Evolutionary conservation across 169 alveolate species (phyloP).

Genomic region (Pseudocohnilembus persalinus): DNA sequence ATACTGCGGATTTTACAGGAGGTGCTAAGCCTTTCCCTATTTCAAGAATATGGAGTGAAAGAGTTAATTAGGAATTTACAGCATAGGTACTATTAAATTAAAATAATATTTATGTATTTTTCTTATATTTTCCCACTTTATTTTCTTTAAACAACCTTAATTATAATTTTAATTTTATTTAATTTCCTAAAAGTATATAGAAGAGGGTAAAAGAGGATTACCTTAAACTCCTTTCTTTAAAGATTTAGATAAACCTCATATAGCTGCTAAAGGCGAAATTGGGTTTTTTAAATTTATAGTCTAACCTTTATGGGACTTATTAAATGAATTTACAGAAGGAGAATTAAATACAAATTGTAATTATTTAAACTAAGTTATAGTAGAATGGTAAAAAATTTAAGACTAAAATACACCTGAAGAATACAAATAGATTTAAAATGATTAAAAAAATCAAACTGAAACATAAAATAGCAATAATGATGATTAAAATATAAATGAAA

Average conservation of each 20-base stretch:
- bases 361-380: neutral
- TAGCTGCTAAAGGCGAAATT: constrained; percentile 44
- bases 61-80: constrained; percentile 31
- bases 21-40: constrained; percentile 39
- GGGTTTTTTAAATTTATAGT: constrained; percentile 43
- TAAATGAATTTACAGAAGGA: constrained; percentile 15
- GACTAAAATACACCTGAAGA: neutral
- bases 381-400: constrained; percentile 10
- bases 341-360: neutral
- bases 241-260: constrained; percentile 35
- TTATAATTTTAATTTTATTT: neutral
- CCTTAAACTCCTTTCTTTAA: constrained; percentile 40
- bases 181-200: constrained; percentile 25
- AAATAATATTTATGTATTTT: neutral
- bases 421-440: neutral
- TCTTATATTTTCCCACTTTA: too few species aligned
- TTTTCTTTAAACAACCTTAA: too few species aligned
- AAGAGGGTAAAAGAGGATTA: constrained; percentile 41
- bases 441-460: neutral
- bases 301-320: constrained; percentile 19
- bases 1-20: constrained; percentile 51
- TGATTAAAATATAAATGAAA: too few species aligned
- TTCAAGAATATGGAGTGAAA: constrained; percentile 44
- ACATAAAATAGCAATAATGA: too few species aligned
- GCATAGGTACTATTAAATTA: constrained; percentile 8